Percentiles rank a stretch among this genome's conserved stretches.
Evolutionary conservation across 73 alveolate species (phyloP).

Genomic region (Paramecium sexaurelia): DNA sequence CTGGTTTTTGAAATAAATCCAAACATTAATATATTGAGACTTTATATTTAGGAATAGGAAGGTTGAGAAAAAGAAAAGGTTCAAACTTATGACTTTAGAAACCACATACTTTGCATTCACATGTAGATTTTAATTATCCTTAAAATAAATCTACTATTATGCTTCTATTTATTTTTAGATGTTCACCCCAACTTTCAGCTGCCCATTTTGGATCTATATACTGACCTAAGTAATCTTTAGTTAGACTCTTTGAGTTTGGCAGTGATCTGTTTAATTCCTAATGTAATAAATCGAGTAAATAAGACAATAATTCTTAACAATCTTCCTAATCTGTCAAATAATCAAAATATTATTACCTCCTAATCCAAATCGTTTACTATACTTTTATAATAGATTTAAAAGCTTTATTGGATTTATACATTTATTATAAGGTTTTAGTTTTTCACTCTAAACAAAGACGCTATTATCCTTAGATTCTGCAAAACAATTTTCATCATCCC

Average conservation of each 20-base stretch:
- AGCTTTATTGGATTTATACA: not conserved
- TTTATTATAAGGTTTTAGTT: not conserved
- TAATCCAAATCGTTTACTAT: slow-evolving; percentile 11
- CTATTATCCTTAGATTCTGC: not conserved
- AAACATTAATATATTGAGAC: slow-evolving; percentile 73
- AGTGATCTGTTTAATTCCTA: slow-evolving; percentile 77
- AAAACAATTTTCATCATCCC: slow-evolving; percentile 68
- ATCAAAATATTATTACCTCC: not conserved
- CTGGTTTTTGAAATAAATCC: slow-evolving; percentile 61
- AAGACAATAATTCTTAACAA: slow-evolving; percentile 80
- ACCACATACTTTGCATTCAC: slow-evolving; percentile 5
- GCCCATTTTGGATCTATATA: slow-evolving; percentile 84
- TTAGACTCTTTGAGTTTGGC: slow-evolving; percentile 70
- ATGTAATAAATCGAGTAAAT: slow-evolving; percentile 75
- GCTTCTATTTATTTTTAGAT: slow-evolving; percentile 83
- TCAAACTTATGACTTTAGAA: slow-evolving; percentile 63
- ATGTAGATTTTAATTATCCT: slow-evolving; percentile 32
- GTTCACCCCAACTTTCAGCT: slow-evolving; percentile 85
- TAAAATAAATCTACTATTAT: slow-evolving; percentile 94
- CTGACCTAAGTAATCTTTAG: slow-evolving; percentile 75
- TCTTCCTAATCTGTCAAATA: slow-evolving; percentile 64
- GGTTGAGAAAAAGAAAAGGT: slow-evolving; percentile 85
- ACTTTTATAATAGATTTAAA: not conserved
- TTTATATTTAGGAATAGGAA: slow-evolving; percentile 84
- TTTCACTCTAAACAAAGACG: not conserved